phyloP scores from a whole-genome alignment of 1,284 basidiomycete species.

The Puccinia triticina region DNA sequence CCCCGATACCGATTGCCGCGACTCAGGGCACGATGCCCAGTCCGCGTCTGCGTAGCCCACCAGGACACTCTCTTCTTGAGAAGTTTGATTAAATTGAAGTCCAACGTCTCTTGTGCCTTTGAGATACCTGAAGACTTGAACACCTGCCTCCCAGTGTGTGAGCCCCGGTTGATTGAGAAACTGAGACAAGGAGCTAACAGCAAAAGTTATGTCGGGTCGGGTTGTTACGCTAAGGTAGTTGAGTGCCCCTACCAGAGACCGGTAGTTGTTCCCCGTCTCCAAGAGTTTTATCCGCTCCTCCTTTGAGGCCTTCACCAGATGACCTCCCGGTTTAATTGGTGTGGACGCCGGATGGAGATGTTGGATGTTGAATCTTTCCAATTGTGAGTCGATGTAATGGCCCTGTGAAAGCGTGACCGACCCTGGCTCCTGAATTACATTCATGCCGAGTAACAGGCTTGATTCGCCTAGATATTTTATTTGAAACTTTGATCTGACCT shows the following conservation, averaged over 20 bases:
- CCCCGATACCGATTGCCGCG: conserved; percentile 49
- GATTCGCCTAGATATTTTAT: neutral
- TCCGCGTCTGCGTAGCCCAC: neutral
- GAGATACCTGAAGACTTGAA: neutral
- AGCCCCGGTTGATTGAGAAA: neutral
- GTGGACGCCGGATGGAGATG: neutral
- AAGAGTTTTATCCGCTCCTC: neutral
- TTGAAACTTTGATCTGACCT: neutral
- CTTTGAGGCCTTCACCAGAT: neutral
- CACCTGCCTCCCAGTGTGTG: neutral
- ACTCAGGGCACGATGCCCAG: conserved; percentile 43
- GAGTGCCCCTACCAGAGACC: neutral
- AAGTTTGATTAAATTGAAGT: neutral
- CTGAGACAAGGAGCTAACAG: neutral
- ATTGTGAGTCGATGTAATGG: neutral
- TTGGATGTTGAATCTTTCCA: neutral
- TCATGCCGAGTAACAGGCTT: neutral
- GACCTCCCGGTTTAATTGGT: neutral
- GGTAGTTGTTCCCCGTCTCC: neutral
- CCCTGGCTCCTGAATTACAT: neutral
- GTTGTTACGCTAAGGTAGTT: too few species aligned
- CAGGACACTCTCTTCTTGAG: neutral
- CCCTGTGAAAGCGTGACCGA: neutral
- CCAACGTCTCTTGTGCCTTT: neutral
- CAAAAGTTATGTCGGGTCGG: too few species aligned